Conservation (phyloP, 495 filamentous ascomycete genomes). For the Podospora australis region DNA sequence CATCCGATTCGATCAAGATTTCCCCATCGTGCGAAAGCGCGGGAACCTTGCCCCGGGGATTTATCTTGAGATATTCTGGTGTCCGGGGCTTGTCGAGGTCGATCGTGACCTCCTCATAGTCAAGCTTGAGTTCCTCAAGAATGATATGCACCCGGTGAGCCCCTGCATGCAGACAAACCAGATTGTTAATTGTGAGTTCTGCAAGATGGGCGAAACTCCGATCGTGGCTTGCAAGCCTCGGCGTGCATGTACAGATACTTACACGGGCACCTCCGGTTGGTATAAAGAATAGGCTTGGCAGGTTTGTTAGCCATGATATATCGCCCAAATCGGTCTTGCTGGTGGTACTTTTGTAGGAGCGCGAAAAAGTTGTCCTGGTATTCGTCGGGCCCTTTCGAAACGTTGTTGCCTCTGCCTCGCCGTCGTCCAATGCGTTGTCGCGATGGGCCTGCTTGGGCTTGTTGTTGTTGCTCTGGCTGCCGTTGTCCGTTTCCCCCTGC, state of each 20-base stretch:
- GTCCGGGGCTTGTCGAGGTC: slow-evolving; percentile 67
- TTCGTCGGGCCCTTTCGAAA: background rate
- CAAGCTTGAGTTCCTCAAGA: slow-evolving; percentile 62
- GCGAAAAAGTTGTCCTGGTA: background rate
- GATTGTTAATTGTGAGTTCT: no score
- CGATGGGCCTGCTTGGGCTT: no score
- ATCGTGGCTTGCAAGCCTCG: no score
- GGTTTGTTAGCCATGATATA: slow-evolving; percentile 26
- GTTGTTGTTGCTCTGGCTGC: no score
- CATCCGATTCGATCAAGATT: slow-evolving; percentile 66
- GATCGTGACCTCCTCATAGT: slow-evolving; percentile 75
- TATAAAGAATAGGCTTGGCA: slow-evolving; percentile 56
- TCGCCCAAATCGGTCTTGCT: background rate
- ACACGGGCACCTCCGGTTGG: slow-evolving; percentile 72
- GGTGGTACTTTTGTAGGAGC: background rate
- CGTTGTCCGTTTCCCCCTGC: no score
- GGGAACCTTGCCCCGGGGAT: slow-evolving; percentile 80
- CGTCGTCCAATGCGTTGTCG: no score
- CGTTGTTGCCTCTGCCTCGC: background rate
- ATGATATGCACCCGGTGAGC: slow-evolving; percentile 78
- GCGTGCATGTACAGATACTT: no score
- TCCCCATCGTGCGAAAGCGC: slow-evolving; percentile 60
- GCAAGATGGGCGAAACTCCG: no score
- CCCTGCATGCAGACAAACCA: no score
- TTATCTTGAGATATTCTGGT: slow-evolving; percentile 78